Evolutionary conservation across 2,329 filamentous ascomycete genomes (phyloP).

Genomic region (Colletotrichum cereale): DNA sequence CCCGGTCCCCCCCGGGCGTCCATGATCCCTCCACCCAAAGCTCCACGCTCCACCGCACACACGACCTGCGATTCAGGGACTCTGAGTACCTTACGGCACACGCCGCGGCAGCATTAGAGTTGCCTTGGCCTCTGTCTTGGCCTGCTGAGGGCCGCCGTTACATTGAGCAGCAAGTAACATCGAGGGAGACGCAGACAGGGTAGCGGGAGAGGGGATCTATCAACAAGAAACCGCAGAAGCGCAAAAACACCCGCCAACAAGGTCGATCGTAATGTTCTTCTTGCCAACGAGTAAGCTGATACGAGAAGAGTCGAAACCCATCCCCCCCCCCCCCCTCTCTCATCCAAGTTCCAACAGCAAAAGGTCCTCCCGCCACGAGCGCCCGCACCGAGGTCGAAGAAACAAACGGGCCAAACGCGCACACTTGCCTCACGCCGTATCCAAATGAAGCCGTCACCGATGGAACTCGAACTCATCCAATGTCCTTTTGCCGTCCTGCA

Average conservation of each 20-base stretch:
- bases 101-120: constrained; percentile 7
- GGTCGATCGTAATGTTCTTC: not conserved
- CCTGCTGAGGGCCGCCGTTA: not conserved
- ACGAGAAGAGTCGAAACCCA: too few relatives aligned
- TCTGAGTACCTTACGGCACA: constrained; percentile 18
- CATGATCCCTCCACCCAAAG: not conserved
- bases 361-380: not conserved
- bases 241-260: too few relatives aligned
- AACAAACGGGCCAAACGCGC: not conserved
- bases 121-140: constrained; percentile 35
- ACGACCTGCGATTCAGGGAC: constrained; percentile 31
- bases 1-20: constrained; percentile 73
- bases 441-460: constrained; percentile 10
- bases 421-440: not conserved
- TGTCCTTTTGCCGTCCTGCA: constrained; percentile 33
- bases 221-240: not conserved
- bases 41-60: constrained; percentile 26
- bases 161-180: too few relatives aligned
- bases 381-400: not conserved
- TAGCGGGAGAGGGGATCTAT: not conserved
- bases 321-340: too few relatives aligned
- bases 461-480: constrained; percentile 8
- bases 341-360: too few relatives aligned
- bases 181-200: not conserved
- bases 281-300: not conserved